Percentiles rank a stretch among this genome's conserved stretches.
Conservation (phyloP, 768 basidiomycete species). For the Phaffia tasmanica region DNA sequence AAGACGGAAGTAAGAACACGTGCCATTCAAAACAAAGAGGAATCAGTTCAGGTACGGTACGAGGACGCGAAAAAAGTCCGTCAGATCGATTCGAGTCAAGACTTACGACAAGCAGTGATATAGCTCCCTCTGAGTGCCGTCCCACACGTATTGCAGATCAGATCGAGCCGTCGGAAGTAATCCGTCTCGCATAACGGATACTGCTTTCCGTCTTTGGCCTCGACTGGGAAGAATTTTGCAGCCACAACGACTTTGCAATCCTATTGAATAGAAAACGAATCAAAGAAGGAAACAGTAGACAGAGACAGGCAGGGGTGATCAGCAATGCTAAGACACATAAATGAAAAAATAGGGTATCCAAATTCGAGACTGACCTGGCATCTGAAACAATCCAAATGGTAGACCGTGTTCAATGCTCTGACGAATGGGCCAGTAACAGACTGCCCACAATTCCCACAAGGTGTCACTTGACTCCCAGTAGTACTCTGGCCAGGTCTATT, state of each 20-base stretch:
- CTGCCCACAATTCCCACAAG: slow-evolving; percentile 18
- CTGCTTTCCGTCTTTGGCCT: slow-evolving; percentile 57
- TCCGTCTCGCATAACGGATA: slow-evolving; percentile 96
- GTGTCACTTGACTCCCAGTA: slow-evolving; percentile 8
- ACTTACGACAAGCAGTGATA: slow-evolving; percentile 96
- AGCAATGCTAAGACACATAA: background rate
- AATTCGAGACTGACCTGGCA: slow-evolving; percentile 60
- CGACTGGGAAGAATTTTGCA: slow-evolving; percentile 93
- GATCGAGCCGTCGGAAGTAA: slow-evolving; percentile 88
- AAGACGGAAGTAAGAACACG: background rate
- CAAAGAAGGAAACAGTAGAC: background rate
- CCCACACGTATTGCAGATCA: slow-evolving; percentile 93
- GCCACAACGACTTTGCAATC: slow-evolving; percentile 95
- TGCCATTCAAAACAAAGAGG: background rate
- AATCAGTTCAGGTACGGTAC: background rate
- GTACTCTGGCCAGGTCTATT: background rate
- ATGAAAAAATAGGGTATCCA: slow-evolving; percentile 5
- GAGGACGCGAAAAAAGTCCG: background rate
- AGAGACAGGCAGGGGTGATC: background rate
- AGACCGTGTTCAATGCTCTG: slow-evolving; percentile 82
- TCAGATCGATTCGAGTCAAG: background rate
- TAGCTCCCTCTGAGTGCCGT: slow-evolving; percentile 92
- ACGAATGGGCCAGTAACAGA: slow-evolving; percentile 67
- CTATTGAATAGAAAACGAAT: slow-evolving; percentile 41
- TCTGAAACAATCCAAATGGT: slow-evolving; percentile 95